A percentile compares a stretch with the other conserved stretches of the same genome.
These are phyloP conservation scores for Earliella scabrosa DNA, from an alignment of 1,284 basidiomycete species.

Conservation along the genomic window DNA sequence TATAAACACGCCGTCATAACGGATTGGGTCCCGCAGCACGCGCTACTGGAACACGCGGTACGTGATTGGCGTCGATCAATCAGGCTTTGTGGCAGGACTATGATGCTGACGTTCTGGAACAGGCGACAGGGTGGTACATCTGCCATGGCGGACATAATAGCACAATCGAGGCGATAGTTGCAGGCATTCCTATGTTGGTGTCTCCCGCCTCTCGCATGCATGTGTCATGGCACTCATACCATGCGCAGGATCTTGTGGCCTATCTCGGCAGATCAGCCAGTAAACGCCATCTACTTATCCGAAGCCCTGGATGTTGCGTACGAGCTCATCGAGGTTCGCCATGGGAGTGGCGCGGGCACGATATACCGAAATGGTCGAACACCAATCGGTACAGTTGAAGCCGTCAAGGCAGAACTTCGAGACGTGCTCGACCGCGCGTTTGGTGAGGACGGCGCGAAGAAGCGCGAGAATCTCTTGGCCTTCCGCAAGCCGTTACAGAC, in stretches of 20 bases:
- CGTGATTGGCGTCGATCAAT: background rate
- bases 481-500: conserved; percentile 6
- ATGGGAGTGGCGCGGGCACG: conserved; percentile 18
- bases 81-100: no score
- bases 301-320: conserved; percentile 28
- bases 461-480: conserved; percentile 19
- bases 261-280: conserved; percentile 27
- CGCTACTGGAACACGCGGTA: conserved; percentile 24
- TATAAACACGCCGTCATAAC: conserved; percentile 16
- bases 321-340: conserved; percentile 30
- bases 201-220: no score
- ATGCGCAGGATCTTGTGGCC: conserved; percentile 34
- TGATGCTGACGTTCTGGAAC: background rate
- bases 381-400: conserved; percentile 20
- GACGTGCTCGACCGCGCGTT: conserved; percentile 17
- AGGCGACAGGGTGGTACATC: conserved; percentile 23
- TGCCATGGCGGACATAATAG: conserved; percentile 20
- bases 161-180: conserved; percentile 10
- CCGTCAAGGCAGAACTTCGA: conserved; percentile 13
- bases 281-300: conserved; percentile 22
- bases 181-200: conserved; percentile 16
- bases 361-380: conserved; percentile 17
- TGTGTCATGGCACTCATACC: no score
- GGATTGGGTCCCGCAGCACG: conserved; percentile 26
- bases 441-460: conserved; percentile 20